Conservation (phyloP, 805 yeast species). For the Hanseniaspora mollemarum region DNA sequence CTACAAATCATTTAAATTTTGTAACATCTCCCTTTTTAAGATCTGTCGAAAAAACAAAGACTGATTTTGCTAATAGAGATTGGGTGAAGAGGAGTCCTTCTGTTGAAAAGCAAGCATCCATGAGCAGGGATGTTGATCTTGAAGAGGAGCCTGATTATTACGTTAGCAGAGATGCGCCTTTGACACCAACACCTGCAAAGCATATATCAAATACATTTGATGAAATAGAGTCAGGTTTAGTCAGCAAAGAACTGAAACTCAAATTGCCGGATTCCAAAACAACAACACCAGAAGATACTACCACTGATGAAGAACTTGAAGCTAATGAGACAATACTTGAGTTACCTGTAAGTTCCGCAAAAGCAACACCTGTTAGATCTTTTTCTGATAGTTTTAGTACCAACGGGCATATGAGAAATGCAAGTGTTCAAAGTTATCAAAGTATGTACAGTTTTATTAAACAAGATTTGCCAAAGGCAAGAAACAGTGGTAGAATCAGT, state of each 20-base stretch:
- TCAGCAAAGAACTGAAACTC: not conserved
- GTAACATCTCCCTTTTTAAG: slow-evolving; percentile 15
- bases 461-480: slow-evolving; percentile 11
- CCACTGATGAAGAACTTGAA: not conserved
- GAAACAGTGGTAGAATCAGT: slow-evolving; percentile 16
- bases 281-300: not conserved
- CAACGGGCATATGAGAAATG: not conserved
- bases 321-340: slow-evolving; percentile 2
- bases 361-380: not conserved
- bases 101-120: not conserved
- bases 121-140: not conserved
- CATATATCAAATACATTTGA: not conserved
- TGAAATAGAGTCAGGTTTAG: not conserved
- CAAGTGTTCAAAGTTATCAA: slow-evolving; percentile 4
- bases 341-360: not conserved
- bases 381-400: not conserved
- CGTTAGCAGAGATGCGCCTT: not conserved
- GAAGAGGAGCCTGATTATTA: not conserved
- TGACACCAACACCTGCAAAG: slow-evolving; percentile 7
- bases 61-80: slow-evolving; percentile 4
- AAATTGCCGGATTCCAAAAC: not conserved
- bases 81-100: slow-evolving; percentile 4
- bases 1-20: not conserved
- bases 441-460: slow-evolving; percentile 3
- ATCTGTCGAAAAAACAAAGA: slow-evolving; percentile 14